phyloP scores from a whole-genome alignment of 2,329 filamentous ascomycete genomes.

The Sphaerulina musiva region DNA sequence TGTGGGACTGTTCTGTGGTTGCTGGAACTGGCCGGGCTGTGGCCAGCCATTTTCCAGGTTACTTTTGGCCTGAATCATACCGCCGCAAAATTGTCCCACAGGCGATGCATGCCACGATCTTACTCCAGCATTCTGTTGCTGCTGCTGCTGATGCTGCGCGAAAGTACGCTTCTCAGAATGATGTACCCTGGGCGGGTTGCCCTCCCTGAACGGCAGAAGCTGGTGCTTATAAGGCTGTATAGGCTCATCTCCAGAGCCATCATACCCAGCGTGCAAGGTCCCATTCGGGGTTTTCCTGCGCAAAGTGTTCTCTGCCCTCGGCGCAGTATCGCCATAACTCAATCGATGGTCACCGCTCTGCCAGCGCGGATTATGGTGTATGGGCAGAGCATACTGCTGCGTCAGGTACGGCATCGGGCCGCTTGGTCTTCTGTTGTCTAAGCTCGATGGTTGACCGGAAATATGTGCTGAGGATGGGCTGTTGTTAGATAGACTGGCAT shows the following conservation, averaged over 20 bases:
- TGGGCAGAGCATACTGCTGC: slow-evolving; percentile 30
- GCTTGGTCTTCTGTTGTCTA: slow-evolving; percentile 7
- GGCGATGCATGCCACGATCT: slow-evolving; percentile 14
- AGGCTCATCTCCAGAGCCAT: slow-evolving; percentile 54
- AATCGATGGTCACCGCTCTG: slow-evolving; percentile 14
- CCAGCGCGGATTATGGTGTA: slow-evolving; percentile 22
- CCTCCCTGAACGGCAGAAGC: slow-evolving; percentile 57
- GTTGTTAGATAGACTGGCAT: slow-evolving; percentile 22
- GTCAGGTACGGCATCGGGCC: slow-evolving; percentile 28
- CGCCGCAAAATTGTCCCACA: neutral
- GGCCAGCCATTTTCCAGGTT: neutral
- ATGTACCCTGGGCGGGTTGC: slow-evolving; percentile 26
- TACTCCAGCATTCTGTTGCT: slow-evolving; percentile 18
- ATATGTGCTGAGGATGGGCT: slow-evolving; percentile 12
- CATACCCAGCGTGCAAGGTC: slow-evolving; percentile 86
- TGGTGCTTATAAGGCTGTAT: slow-evolving; percentile 64
- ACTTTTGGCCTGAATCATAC: too few species aligned
- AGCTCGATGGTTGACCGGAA: slow-evolving; percentile 9
- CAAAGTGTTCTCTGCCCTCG: slow-evolving; percentile 63
- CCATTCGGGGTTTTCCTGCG: slow-evolving; percentile 89
- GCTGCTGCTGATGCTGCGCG: slow-evolving; percentile 30
- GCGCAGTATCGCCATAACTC: slow-evolving; percentile 27
- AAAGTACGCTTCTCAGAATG: slow-evolving; percentile 31
- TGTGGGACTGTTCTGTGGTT: slow-evolving; percentile 13
- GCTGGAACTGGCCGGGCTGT: slow-evolving; percentile 16